Conservation (phyloP, 164 flowering plant species). For the Houttuynia cordata region DNA sequence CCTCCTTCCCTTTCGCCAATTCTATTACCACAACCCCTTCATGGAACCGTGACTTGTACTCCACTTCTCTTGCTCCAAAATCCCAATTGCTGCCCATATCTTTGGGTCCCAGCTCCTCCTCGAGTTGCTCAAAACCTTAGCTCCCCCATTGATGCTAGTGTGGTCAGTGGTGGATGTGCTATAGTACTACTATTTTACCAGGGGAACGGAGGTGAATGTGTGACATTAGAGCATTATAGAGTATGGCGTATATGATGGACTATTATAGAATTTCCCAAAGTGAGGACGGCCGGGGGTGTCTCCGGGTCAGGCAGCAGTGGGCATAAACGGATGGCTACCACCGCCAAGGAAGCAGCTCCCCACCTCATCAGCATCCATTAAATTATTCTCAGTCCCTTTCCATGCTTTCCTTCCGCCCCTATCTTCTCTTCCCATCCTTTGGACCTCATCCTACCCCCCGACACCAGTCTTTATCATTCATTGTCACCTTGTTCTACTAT, state of each 20-base stretch:
- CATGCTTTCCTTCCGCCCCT: neutral
- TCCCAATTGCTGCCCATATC: neutral
- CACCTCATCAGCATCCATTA: neutral
- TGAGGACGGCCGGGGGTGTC: neutral
- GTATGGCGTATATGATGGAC: no score
- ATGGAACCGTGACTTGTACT: slow-evolving; percentile 25
- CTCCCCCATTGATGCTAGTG: neutral
- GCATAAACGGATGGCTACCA: slow-evolving; percentile 7
- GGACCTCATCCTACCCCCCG: neutral
- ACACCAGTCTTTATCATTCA: neutral
- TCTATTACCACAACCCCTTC: no score
- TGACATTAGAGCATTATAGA: no score
- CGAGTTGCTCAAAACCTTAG: neutral
- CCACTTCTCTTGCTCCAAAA: slow-evolving; percentile 3
- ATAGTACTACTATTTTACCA: no score
- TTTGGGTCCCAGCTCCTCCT: neutral
- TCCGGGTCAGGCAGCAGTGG: slow-evolving; percentile 3
- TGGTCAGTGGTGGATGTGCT: no score
- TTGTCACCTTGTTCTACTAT: neutral
- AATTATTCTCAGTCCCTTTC: no score
- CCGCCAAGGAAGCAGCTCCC: slow-evolving; percentile 13
- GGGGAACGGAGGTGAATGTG: neutral
- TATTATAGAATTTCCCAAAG: neutral
- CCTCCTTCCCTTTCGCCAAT: no score
- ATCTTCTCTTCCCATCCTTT: neutral